Conservation (phyloP, 345 rosid species). For the Barbarea vulgaris region DNA sequence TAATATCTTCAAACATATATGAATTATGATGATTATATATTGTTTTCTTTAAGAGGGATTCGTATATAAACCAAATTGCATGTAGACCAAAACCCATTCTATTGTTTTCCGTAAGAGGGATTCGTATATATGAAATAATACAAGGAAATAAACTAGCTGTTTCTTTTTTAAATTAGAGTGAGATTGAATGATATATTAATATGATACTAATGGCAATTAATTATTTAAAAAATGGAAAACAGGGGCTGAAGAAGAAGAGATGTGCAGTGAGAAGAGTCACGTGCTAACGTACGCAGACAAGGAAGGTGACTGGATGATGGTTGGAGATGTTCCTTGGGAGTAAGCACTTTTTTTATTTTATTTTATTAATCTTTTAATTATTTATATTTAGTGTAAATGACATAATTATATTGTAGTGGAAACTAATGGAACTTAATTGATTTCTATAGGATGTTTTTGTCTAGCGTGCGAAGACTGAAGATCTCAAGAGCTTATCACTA, state of each 20-base stretch:
- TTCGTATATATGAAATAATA: background rate
- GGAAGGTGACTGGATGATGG: constrained; percentile 50
- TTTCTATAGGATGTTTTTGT: constrained; percentile 42
- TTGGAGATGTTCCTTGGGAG: constrained; percentile 49
- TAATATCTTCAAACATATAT: background rate
- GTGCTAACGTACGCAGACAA: constrained; percentile 46
- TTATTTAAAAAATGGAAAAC: background rate
- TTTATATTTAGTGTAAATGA: background rate
- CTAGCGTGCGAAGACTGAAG: constrained; percentile 48
- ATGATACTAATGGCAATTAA: background rate
- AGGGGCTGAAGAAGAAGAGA: constrained; percentile 49
- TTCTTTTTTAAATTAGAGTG: background rate
- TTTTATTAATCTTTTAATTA: background rate
- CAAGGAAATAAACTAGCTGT: background rate
- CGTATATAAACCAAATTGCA: background rate
- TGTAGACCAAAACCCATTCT: background rate
- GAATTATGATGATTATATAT: background rate
- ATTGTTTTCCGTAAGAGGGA: background rate
- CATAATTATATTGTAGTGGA: constrained; percentile 29
- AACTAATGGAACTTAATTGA: constrained; percentile 6
- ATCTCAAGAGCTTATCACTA: constrained; percentile 46
- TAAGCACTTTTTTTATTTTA: constrained; percentile 22
- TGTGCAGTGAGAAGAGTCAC: constrained; percentile 43
- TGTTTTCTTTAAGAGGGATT: background rate
- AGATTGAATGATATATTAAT: background rate